Conservation (phyloP, 2,329 filamentous ascomycete species). For the Cladosporium sp. region DNA sequence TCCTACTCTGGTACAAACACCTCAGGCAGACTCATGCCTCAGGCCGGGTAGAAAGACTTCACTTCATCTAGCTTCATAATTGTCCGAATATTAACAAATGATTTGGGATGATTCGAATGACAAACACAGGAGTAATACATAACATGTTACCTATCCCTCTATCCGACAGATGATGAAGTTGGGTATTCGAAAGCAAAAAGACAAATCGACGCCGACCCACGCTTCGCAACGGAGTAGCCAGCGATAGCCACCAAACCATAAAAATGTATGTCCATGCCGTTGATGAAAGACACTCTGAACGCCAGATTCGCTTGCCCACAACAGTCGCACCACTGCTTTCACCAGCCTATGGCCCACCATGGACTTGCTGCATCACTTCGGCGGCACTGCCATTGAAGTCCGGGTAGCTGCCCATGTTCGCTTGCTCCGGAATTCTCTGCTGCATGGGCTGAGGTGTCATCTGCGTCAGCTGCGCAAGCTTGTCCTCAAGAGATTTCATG, state of each 20-base stretch:
- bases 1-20: not conserved
- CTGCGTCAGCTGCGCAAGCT: not conserved
- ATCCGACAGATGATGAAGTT: constrained; percentile 2
- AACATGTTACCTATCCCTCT: not conserved
- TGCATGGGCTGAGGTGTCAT: constrained; percentile 3
- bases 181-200: constrained; percentile 4
- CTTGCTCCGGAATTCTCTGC: constrained; percentile 8
- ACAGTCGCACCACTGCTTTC: not conserved
- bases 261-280: not conserved
- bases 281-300: constrained; percentile 1
- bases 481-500: constrained; percentile 11
- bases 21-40: not conserved
- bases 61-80: not conserved
- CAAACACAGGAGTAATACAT: not conserved
- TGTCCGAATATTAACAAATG: not conserved
- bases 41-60: not conserved
- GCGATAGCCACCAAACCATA: not conserved
- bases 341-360: not conserved
- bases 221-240: not conserved
- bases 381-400: constrained; percentile 5
- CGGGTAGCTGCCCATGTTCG: constrained; percentile 2
- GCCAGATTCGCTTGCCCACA: not conserved
- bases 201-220: not conserved
- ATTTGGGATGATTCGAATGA: not conserved
- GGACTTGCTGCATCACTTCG: not conserved